These are phyloP conservation scores for Yamadazyma mexicana DNA, from an alignment of 1,139 yeast species.

Conservation along the genomic window DNA sequence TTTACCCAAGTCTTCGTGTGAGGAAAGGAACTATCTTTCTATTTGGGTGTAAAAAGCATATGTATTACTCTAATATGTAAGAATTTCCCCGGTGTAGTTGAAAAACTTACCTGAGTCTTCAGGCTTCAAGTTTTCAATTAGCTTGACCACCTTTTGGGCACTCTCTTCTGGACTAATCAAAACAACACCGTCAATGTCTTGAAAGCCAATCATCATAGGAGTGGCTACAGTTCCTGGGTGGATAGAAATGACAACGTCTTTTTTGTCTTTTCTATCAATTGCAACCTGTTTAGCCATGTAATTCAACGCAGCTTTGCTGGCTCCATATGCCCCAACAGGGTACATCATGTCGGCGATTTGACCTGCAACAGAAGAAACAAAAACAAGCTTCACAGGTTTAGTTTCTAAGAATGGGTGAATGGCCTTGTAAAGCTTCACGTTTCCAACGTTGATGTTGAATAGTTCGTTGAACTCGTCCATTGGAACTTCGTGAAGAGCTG, in stretches of 20 bases:
- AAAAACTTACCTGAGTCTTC: not conserved
- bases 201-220: conserved; percentile 2
- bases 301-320: conserved; percentile 5
- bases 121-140: not conserved
- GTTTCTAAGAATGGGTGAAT: conserved; percentile 19
- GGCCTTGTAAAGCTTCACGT: conserved; percentile 26
- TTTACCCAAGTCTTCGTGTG: too few relatives aligned
- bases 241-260: conserved; percentile 45
- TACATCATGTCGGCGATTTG: conserved; percentile 15
- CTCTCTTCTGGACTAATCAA: not conserved
- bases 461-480: conserved; percentile 17
- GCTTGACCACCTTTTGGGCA: not conserved
- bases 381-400: conserved; percentile 21
- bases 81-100: not conserved
- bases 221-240: conserved; percentile 25
- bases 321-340: conserved; percentile 3
- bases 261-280: conserved; percentile 24
- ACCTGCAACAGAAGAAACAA: conserved; percentile 25
- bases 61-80: too few relatives aligned
- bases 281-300: conserved; percentile 5
- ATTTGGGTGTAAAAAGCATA: too few relatives aligned
- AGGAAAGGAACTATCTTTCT: too few relatives aligned
- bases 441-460: conserved; percentile 30
- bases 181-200: too few relatives aligned
- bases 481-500: not conserved